Conservation (phyloP, 352 stramenopile genomes). For the Globisporangium iwayamae region DNA sequence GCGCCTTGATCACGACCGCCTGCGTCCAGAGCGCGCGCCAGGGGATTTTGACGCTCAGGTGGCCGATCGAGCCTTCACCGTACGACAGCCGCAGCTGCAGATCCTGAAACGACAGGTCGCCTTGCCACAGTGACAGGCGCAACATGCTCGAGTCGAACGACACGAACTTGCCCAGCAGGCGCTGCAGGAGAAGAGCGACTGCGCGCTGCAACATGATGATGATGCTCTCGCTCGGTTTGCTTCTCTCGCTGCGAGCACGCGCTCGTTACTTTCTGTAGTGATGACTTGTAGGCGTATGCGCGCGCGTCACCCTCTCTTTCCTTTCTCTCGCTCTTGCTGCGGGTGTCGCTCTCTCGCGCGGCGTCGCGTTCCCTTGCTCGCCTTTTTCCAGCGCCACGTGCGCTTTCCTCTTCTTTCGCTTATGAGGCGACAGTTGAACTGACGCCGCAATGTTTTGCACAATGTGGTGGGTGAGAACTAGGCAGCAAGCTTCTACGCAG, state of each 20-base stretch:
- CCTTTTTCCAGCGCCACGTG: background rate
- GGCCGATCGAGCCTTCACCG: conserved; percentile 71
- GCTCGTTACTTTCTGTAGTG: background rate
- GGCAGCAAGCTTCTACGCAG: too few relatives aligned
- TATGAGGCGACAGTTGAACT: background rate
- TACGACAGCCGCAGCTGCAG: conserved; percentile 77
- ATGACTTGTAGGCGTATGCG: background rate
- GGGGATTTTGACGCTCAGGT: conserved; percentile 80
- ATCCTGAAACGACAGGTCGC: conserved; percentile 80
- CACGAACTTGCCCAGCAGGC: conserved; percentile 86
- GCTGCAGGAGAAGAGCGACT: conserved; percentile 81
- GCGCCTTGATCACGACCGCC: conserved; percentile 72
- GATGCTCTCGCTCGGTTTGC: background rate
- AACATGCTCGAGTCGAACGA: conserved; percentile 86
- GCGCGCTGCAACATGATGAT: conserved; percentile 82
- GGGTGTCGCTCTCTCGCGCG: background rate
- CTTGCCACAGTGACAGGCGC: conserved; percentile 80
- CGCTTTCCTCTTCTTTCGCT: background rate
- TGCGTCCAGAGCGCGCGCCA: conserved; percentile 85
- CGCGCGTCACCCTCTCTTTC: background rate
- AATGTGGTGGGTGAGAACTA: background rate
- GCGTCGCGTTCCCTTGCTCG: background rate
- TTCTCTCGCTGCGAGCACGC: background rate
- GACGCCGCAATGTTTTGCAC: background rate
- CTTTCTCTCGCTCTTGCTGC: background rate